A percentile compares a stretch with the other conserved stretches of the same genome.
Evolutionary conservation across 345 rosid species (phyloP).

Genomic region (Barbarea vulgaris): DNA sequence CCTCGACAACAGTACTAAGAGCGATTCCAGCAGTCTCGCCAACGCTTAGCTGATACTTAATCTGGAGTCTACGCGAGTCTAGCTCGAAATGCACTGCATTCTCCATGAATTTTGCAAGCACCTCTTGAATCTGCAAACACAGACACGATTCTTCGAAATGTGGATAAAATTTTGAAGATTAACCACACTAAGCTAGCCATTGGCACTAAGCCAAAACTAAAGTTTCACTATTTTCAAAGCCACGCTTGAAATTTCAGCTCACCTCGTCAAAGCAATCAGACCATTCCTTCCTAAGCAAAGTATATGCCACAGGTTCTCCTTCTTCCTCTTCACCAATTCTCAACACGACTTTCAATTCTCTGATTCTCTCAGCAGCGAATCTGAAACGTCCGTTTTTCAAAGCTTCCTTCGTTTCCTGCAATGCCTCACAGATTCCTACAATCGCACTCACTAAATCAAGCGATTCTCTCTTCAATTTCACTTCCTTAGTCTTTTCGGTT

Average conservation of each 20-base stretch:
- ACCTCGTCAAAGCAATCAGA: constrained; percentile 84
- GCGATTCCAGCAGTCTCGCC: constrained; percentile 57
- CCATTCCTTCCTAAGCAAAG: constrained; percentile 78
- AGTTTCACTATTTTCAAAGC: neutral
- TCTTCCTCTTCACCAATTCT: constrained; percentile 70
- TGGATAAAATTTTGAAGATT: neutral
- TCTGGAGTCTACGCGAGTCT: constrained; percentile 51
- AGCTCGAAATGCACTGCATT: constrained; percentile 72
- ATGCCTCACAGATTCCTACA: constrained; percentile 64
- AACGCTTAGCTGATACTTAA: constrained; percentile 53
- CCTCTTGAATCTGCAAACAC: constrained; percentile 91
- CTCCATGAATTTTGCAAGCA: constrained; percentile 70
- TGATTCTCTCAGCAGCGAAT: constrained; percentile 78
- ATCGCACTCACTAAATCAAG: constrained; percentile 61
- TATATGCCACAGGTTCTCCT: constrained; percentile 73
- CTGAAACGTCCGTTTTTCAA: constrained; percentile 59
- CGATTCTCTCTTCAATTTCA: constrained; percentile 61
- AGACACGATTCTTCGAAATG: constrained; percentile 53
- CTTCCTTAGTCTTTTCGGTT: constrained; percentile 58
- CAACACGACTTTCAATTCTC: constrained; percentile 64
- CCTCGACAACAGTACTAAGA: constrained; percentile 65
- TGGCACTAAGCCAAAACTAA: neutral
- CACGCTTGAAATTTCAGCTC: constrained; percentile 6
- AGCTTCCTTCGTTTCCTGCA: constrained; percentile 62
- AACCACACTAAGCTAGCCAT: neutral